phyloP scores from a whole-genome alignment of 2,329 filamentous ascomycete genomes.

The Xylaria sp. region DNA sequence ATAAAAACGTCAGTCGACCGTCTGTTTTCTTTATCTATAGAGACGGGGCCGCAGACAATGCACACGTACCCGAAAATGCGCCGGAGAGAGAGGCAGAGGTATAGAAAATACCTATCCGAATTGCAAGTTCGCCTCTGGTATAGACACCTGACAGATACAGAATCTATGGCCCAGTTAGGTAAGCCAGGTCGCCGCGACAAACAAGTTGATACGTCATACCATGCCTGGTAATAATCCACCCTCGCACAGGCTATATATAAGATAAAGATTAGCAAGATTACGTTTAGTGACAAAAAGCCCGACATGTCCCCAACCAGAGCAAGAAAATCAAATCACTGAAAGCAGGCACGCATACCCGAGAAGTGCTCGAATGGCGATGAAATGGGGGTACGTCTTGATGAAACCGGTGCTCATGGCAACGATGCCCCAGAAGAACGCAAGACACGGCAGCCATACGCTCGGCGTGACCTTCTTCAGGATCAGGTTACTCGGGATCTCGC shows the following conservation, averaged over 20 bases:
- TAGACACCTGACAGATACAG: constrained; percentile 74
- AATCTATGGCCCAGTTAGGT: constrained; percentile 54
- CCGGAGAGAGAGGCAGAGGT: constrained; percentile 73
- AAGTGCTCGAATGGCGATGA: constrained; percentile 69
- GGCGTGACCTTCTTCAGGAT: constrained; percentile 71
- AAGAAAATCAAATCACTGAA: not conserved
- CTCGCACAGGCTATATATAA: constrained; percentile 62
- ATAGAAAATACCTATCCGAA: constrained; percentile 75
- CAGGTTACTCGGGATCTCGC: constrained; percentile 72
- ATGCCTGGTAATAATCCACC: constrained; percentile 75
- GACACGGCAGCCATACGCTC: constrained; percentile 67
- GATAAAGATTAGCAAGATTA: constrained; percentile 8
- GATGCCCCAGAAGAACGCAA: constrained; percentile 68
- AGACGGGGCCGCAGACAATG: not conserved
- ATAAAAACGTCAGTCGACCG: constrained; percentile 2
- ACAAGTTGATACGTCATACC: constrained; percentile 51
- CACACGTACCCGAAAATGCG: constrained; percentile 66
- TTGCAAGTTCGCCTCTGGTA: constrained; percentile 66
- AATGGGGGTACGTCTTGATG: constrained; percentile 64
- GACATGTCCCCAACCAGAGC: not conserved
- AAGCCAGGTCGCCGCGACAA: constrained; percentile 21
- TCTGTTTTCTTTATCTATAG: not conserved
- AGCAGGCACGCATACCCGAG: constrained; percentile 53
- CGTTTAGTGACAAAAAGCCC: not conserved
- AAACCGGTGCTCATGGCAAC: constrained; percentile 69